Evolutionary conservation across 306 rosid genomes (phyloP), one percentile per base, ranked within the genome.

Genomic region (Trifolium repens): DNA sequence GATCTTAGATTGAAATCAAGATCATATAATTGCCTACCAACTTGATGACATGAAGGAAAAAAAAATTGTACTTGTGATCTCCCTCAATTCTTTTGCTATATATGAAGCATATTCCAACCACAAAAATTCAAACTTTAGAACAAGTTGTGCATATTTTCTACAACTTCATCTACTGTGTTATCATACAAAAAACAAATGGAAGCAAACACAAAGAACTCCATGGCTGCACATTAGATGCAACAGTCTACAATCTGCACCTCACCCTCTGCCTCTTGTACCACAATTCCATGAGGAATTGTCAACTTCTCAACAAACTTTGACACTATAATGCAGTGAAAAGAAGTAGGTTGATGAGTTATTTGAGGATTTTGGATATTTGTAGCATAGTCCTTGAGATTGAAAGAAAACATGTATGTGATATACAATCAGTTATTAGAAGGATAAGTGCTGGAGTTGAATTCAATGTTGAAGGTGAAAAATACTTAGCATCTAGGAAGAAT

Each of bases 161-260:
- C 52, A 43, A 8, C 22, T 79, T 13, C 39, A 44, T 44, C 35
- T 13, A 60, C 14, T 67, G 8, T 69, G 44, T 75, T 3, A 14
- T 79, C 46, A 43, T 16, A 55, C 49, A 40, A 78, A 22, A 71
- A 15, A 7, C 14, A 84, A 58, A 84, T 81, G 88, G 82, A 79
- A 54, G 44, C 85, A 67, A 78, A 7, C 78, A 15, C 71, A 54
- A 74, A 78, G 58, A 76, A 47, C 80, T 77, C 77, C 55, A 14
- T 72, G 19, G 19, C 19, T 17, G 12, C 89, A 85, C 61, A 68
- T 58, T 17, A 30, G 82, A 58, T 67, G 80, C 69, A 82, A 85
- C 70, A 82, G 84, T 76, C 63, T 82, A 27, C 82, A 84, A n/a
- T 78, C 80, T 26, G 64, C 78, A 49, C 71, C 80, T 72, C 86